Percentiles rank a stretch among this genome's conserved stretches.
phyloP scores from a whole-genome alignment of 2,329 filamentous ascomycete genomes.

The Venturia oleaginea region DNA sequence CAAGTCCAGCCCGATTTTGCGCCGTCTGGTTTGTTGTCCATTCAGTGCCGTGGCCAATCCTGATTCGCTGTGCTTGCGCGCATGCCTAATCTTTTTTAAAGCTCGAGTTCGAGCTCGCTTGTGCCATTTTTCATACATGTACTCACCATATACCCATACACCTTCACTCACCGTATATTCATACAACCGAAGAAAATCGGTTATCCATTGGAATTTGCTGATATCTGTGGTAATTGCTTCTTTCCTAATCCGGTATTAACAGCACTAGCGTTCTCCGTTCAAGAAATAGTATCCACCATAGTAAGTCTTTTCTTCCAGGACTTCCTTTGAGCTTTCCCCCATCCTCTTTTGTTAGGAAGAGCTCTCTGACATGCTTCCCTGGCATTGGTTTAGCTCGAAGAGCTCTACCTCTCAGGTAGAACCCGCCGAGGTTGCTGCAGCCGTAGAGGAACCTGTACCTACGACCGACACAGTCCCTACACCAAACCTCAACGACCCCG shows the following conservation, averaged over 20 bases:
- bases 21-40: neutral
- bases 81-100: neutral
- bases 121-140: neutral
- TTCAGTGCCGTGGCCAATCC: neutral
- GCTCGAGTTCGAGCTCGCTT: neutral
- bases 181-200: neutral
- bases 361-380: constrained; percentile 2
- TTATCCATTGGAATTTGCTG: neutral
- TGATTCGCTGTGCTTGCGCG: constrained; percentile 3
- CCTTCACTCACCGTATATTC: too few species aligned
- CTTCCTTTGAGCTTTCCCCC: neutral
- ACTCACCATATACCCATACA: neutral
- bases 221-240: constrained; percentile 3
- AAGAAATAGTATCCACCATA: neutral
- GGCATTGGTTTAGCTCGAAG: constrained; percentile 6
- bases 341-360: neutral
- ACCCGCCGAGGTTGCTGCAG: neutral
- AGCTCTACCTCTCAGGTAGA: neutral
- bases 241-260: neutral
- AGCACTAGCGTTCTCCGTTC: neutral
- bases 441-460: neutral
- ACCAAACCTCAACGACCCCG: neutral
- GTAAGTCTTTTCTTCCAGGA: constrained; percentile 5
- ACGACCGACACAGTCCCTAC: neutral
- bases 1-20: neutral